phyloP scores from a whole-genome alignment of 1,284 basidiomycete species.

The Melampsora americana region DNA sequence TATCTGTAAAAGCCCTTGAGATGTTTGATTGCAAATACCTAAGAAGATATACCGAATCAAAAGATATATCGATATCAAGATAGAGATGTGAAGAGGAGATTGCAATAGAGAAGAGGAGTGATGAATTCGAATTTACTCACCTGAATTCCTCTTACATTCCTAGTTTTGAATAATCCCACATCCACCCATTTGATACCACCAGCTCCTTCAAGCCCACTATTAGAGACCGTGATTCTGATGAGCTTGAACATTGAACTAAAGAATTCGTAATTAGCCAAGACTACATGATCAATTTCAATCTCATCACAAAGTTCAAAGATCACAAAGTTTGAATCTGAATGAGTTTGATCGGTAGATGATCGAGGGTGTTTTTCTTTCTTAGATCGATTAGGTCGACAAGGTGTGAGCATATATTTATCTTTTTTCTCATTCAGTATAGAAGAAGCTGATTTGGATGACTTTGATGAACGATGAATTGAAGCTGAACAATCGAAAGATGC shows the following conservation, averaged over 20 bases:
- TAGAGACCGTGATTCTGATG: constrained; percentile 65
- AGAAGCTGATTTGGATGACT: constrained; percentile 74
- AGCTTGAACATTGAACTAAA: constrained; percentile 96
- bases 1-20: constrained; percentile 78
- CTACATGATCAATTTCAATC: constrained; percentile 89
- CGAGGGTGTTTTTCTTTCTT: background rate
- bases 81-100: background rate
- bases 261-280: constrained; percentile 95
- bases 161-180: constrained; percentile 72
- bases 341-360: too few relatives aligned
- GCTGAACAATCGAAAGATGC: constrained; percentile 90
- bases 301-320: constrained; percentile 96
- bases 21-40: constrained; percentile 66
- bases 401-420: constrained; percentile 95
- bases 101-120: background rate
- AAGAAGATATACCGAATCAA: background rate
- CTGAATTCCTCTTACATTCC: constrained; percentile 88
- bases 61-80: constrained; percentile 2
- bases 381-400: constrained; percentile 61
- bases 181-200: constrained; percentile 55
- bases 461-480: constrained; percentile 78
- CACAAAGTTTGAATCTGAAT: constrained; percentile 67
- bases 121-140: constrained; percentile 57
- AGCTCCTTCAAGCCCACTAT: constrained; percentile 48
- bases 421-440: constrained; percentile 83